These are phyloP conservation scores for Blepharisma stoltei DNA, from an alignment of 73 alveolate species.

Conservation along the genomic window DNA sequence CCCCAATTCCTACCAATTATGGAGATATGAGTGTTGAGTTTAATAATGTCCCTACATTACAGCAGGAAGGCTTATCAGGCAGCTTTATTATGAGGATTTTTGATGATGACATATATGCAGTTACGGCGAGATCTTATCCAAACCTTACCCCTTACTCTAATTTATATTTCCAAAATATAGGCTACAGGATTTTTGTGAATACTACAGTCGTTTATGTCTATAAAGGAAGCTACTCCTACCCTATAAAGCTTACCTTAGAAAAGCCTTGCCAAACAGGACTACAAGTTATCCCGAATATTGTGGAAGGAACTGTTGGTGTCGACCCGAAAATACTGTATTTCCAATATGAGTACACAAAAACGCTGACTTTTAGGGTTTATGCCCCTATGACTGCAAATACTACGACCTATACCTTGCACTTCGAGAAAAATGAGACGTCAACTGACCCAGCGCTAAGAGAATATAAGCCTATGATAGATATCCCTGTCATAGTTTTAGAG, in stretches of 20 bases:
- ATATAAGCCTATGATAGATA: constrained; percentile 1
- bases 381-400: not conserved
- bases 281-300: not conserved
- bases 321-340: not conserved
- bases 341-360: not conserved
- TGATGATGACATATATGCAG: not conserved
- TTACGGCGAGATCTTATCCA: constrained; percentile 8
- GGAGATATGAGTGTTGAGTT: not conserved
- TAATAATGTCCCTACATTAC: constrained; percentile 19
- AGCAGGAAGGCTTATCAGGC: constrained; percentile 14
- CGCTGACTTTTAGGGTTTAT: not conserved
- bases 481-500: not conserved
- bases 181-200: constrained; percentile 15
- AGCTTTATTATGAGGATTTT: not conserved
- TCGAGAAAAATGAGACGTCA: not conserved
- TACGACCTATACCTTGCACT: not conserved
- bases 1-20: not conserved
- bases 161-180: not conserved
- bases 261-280: not conserved
- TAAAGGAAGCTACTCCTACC: constrained; percentile 17
- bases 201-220: constrained; percentile 1
- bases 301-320: not conserved
- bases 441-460: not conserved
- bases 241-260: not conserved
- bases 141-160: constrained; percentile 21